These are phyloP conservation scores for Marasmius sp. DNA, from an alignment of 1,284 basidiomycete species.

Conservation along the genomic window DNA sequence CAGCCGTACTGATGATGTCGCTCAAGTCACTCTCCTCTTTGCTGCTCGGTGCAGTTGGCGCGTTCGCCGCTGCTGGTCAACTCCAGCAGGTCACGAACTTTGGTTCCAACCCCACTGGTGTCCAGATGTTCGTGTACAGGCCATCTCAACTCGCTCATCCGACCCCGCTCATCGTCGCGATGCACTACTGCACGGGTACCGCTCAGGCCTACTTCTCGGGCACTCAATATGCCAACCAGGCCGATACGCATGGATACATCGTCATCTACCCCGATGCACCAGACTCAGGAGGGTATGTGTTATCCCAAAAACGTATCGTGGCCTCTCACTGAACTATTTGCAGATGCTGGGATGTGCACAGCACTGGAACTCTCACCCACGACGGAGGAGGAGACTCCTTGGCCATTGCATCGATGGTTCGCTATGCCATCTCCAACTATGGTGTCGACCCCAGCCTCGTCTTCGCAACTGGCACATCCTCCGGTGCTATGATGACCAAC, in stretches of 20 bases:
- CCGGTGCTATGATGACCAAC: slow-evolving; percentile 64
- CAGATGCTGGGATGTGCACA: slow-evolving; percentile 57
- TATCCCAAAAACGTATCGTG: neutral
- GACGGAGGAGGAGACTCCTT: slow-evolving; percentile 54
- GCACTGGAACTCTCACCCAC: slow-evolving; percentile 50
- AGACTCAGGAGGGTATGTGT: slow-evolving; percentile 29
- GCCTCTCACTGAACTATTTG: neutral
- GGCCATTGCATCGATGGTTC: slow-evolving; percentile 47
- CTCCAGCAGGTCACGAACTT: slow-evolving; percentile 12
- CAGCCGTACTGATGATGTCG: neutral
- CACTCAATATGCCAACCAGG: slow-evolving; percentile 46
- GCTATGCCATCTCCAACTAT: slow-evolving; percentile 49
- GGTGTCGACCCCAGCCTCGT: slow-evolving; percentile 45
- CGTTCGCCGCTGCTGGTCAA: slow-evolving; percentile 3
- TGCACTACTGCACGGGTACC: slow-evolving; percentile 51
- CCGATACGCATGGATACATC: slow-evolving; percentile 47
- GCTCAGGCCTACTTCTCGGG: slow-evolving; percentile 52
- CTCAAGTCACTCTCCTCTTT: neutral
- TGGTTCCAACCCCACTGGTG: slow-evolving; percentile 36
- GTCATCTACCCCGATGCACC: slow-evolving; percentile 50
- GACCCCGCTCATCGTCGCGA: slow-evolving; percentile 50
- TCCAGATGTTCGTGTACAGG: slow-evolving; percentile 48
- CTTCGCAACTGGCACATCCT: slow-evolving; percentile 51
- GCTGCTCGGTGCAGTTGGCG: neutral
- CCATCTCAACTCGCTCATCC: slow-evolving; percentile 39